Base-by-base conservation (phyloP, 805 yeast genomes). In the Wickerhamomyces bovis region DNA sequence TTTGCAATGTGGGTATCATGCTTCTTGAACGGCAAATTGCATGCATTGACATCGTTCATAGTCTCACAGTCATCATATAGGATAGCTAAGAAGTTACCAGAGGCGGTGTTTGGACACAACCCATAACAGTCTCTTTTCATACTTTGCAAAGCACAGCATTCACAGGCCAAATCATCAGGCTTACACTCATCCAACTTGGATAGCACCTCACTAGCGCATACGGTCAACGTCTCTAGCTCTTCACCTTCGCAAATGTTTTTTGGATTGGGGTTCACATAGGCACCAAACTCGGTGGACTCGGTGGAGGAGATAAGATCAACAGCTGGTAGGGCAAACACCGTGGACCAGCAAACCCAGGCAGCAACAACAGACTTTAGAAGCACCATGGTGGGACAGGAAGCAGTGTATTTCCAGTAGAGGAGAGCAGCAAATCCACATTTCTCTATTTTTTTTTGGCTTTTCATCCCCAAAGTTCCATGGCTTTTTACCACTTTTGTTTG, bases 141-240 rank as follows among this genome's bases (percentile, higher is more conserved):
- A 44, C 71, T 68, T 57, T 76, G 80, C 31, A 77, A 63, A 10
- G 81, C 80, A 59, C 80, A 75, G 51, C 81, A 76, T 51, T 75
- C 80, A 59, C 81, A 77, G 1, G 78, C 79, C 51, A 74, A 62
- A 60, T 76, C 81, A 54, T 73, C 73, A 5, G 79, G 72, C 52
- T 73, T 71, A 54, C 81, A 77, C 46, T 68, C 74, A 52, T 75
- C 77, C 49, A 76, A 63, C 50, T 64, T 72, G 26, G 64, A 54
- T 38, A 76, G 61, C 13, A 76, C 72, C 46, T 71, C 76, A 53
- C 69, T 72, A 30, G 77, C 73, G 57, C 81, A 77, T 18, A 53
- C 50, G 2, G 73, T 65, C 28, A 75, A 60, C 38, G 66, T 67
- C 41, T 68, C 65, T 33, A 73, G 55, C 49, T 75, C 79, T 42